Evolutionary conservation across 768 basidiomycete species (phyloP).

Genomic region (Agaricus sinodeliciosus): DNA sequence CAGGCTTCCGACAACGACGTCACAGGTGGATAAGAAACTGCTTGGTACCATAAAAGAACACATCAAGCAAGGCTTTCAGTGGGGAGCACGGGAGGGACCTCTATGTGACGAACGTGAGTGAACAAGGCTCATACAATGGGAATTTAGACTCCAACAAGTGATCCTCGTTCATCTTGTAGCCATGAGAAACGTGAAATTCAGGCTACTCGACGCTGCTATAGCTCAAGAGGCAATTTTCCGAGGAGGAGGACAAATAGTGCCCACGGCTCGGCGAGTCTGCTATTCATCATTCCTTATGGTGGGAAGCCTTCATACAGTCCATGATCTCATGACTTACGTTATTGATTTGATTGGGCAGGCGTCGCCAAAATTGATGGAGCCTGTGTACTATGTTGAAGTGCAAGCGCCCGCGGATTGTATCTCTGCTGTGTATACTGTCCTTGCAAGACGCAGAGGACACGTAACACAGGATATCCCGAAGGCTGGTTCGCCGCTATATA

Average conservation of each 20-base stretch:
- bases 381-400: slow-evolving; percentile 98
- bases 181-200: slow-evolving; percentile 98
- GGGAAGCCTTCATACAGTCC: slow-evolving; percentile 21
- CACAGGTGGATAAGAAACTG: slow-evolving; percentile 87
- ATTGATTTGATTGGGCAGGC: slow-evolving; percentile 44
- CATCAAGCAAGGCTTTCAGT: slow-evolving; percentile 99
- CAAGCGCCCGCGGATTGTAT: slow-evolving; percentile 98
- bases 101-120: slow-evolving; percentile 96
- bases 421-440: slow-evolving; percentile 96
- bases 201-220: slow-evolving; percentile 85
- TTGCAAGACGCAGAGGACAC: slow-evolving; percentile 97
- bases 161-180: slow-evolving; percentile 41
- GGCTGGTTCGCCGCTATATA: slow-evolving; percentile 95
- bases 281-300: slow-evolving; percentile 99
- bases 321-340: slow-evolving; percentile 4
- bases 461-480: slow-evolving; percentile 98
- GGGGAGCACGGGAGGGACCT: slow-evolving; percentile 97
- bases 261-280: slow-evolving; percentile 96
- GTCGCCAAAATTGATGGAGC: slow-evolving; percentile 92
- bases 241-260: slow-evolving; percentile 97
- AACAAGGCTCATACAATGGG: not conserved
- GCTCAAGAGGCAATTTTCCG: slow-evolving; percentile 97
- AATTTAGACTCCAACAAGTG: not conserved
- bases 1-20: not conserved
- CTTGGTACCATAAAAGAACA: slow-evolving; percentile 87